Evolutionary conservation across 768 basidiomycete species (phyloP), one percentile per base, ranked within the genome.

Genomic region (Pleurotus tuber-regium): DNA sequence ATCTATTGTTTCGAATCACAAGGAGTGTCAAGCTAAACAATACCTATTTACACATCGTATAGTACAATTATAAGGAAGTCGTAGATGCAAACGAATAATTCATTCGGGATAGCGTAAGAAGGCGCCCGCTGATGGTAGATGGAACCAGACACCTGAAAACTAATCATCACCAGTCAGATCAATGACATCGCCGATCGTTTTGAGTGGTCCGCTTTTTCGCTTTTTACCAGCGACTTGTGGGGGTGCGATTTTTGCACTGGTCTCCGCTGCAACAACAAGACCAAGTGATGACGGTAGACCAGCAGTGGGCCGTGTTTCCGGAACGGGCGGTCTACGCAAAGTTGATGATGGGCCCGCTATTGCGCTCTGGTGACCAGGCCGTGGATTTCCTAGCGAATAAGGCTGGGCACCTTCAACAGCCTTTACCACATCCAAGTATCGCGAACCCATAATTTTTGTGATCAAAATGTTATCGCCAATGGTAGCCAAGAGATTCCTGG

Each of bases 341-440:
- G 46, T 57, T 49, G 47, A 60, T 58, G 26, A 50, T 19, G 56
- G 43, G 25, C 51, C 52, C 24, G 36, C 50, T 47, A 53, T 43
- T 43, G 41, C 55, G 33, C 51, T 21, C 28, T 61, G 62, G 54
- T 63, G 61, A 57, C 54, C 55, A 43, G n/a, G 41, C 43, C 26
- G 43, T 43, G 3, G 42, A 41, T 14, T 31, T 23, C 30, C 43
- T 48, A 29, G 29, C 28, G 10, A 41, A 18, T 19, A 69, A 4
- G 50, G 44, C 23, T 55, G 43, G 2, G 52, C 58, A 2, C 65
- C 65, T 19, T 59, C 48, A 5, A 71, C 29, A 1, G 67, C 63
- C n/a, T 58, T 55, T 18, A 55, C 25, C 21, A 71, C 64, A 50
- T 72, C 71, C 1, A 36, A 43, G 53, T 65, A 68, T 19, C 67